Evolutionary conservation across 805 yeast species (phyloP).

Genomic region (Kazachstania taianensis): DNA sequence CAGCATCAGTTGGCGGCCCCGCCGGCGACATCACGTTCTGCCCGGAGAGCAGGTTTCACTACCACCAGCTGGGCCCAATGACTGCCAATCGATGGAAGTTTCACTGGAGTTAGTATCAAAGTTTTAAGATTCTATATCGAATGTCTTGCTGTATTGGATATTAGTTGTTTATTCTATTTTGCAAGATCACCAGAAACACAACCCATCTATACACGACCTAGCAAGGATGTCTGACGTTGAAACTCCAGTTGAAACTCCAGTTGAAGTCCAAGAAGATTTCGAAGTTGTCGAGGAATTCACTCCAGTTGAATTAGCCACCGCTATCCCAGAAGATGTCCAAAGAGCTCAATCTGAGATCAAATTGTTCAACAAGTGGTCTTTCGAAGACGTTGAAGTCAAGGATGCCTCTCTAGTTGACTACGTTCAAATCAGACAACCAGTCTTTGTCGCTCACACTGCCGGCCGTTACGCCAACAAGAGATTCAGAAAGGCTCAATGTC

Average conservation of each 20-base stretch:
- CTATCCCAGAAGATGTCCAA: slow-evolving; percentile 94
- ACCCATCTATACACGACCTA: slow-evolving; percentile 7
- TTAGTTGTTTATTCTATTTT: no score
- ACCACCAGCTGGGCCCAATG: no score
- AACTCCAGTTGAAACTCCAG: slow-evolving; percentile 58
- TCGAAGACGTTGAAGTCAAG: slow-evolving; percentile 93
- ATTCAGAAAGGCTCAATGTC: slow-evolving; percentile 99
- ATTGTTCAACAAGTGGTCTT: slow-evolving; percentile 99
- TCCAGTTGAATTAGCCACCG: slow-evolving; percentile 80
- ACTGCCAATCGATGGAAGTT: no score
- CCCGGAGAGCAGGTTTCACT: no score
- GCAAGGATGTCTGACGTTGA: slow-evolving; percentile 86
- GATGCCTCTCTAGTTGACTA: slow-evolving; percentile 97
- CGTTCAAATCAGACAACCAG: slow-evolving; percentile 96
- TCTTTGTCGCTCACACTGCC: slow-evolving; percentile 97
- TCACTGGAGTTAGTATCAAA: no score
- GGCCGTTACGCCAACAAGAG: slow-evolving; percentile 99
- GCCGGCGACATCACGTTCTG: no score
- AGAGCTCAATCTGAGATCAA: slow-evolving; percentile 93
- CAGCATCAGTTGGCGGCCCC: no score
- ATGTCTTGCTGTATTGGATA: no score
- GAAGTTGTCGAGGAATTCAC: slow-evolving; percentile 64
- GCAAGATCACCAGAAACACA: no score
- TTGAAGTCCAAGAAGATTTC: slow-evolving; percentile 47
- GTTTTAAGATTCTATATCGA: no score